phyloP scores from a whole-genome alignment of 768 basidiomycete genomes.

The Podaxis carcinomalis region DNA sequence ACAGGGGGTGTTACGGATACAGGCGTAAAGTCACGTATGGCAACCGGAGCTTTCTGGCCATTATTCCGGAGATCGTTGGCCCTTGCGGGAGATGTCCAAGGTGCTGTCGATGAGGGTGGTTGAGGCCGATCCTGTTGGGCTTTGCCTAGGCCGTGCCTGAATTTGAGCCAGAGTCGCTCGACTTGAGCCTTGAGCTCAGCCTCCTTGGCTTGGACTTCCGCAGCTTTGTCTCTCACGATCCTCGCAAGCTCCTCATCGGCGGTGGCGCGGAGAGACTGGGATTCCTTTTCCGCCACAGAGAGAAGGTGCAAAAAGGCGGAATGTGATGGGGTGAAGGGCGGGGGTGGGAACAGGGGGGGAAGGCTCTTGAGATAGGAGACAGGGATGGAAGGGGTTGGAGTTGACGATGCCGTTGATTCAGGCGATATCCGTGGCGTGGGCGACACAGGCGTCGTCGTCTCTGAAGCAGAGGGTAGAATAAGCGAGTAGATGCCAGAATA shows the following conservation, averaged over 20 bases:
- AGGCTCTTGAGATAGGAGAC: slow-evolving; percentile 44
- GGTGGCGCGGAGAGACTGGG: slow-evolving; percentile 46
- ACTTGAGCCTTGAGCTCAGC: slow-evolving; percentile 51
- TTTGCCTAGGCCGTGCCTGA: slow-evolving; percentile 42
- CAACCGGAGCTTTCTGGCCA: slow-evolving; percentile 27
- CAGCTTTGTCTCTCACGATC: slow-evolving; percentile 48
- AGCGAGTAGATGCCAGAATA: slow-evolving; percentile 41
- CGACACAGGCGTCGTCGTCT: slow-evolving; percentile 22
- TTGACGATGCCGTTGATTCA: slow-evolving; percentile 20
- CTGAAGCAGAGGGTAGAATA: slow-evolving; percentile 32
- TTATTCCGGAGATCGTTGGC: slow-evolving; percentile 11
- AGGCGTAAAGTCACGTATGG: slow-evolving; percentile 58
- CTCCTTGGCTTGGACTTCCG: slow-evolving; percentile 55
- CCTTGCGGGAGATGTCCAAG: slow-evolving; percentile 10
- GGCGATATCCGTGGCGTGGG: slow-evolving; percentile 21
- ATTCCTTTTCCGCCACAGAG: slow-evolving; percentile 49
- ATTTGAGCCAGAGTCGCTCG: slow-evolving; percentile 59
- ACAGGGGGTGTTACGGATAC: slow-evolving; percentile 31
- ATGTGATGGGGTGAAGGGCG: slow-evolving; percentile 75
- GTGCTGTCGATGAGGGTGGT: neutral
- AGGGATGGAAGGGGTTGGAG: slow-evolving; percentile 25
- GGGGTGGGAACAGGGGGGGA: slow-evolving; percentile 64
- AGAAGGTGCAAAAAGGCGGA: slow-evolving; percentile 65
- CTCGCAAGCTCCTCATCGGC: slow-evolving; percentile 57
- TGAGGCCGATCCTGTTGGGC: slow-evolving; percentile 34